phyloP scores from a whole-genome alignment of 176 grass and related monocot species.

The Poa pratensis region DNA sequence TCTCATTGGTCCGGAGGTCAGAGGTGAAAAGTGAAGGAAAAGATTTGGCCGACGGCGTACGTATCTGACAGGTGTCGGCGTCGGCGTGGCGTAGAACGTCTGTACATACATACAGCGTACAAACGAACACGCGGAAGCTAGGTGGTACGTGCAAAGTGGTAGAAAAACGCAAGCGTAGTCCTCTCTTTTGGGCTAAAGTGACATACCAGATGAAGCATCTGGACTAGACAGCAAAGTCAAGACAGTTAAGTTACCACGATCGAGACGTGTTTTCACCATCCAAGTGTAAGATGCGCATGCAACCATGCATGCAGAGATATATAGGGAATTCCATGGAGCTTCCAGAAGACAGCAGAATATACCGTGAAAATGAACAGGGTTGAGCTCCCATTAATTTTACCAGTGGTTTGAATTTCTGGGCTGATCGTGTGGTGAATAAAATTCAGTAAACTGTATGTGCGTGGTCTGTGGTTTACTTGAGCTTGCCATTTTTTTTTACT shows the following conservation, averaged over 20 bases:
- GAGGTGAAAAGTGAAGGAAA: not conserved
- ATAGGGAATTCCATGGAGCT: not conserved
- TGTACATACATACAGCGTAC: not conserved
- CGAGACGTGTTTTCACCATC: not conserved
- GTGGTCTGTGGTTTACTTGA: not conserved
- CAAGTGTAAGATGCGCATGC: slow-evolving; percentile 2
- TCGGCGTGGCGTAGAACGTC: not conserved
- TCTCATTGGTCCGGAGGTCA: not conserved
- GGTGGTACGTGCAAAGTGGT: not conserved
- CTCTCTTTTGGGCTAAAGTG: not conserved
- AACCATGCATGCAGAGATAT: not conserved
- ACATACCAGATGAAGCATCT: not conserved
- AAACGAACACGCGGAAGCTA: too few relatives aligned
- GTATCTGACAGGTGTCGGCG: slow-evolving; percentile 15
- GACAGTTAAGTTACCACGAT: not conserved
- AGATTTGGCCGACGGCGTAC: not conserved
- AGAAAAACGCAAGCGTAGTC: not conserved
- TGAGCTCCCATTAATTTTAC: not conserved
- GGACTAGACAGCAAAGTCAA: not conserved
- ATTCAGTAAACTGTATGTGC: not conserved
- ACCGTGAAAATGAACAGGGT: not conserved
- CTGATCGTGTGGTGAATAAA: not conserved
- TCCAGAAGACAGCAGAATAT: not conserved
- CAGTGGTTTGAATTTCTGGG: not conserved
- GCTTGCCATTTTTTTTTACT: not conserved